Conservation (phyloP, 345 rosid genomes). For the Eucalyptus fibrosa region DNA sequence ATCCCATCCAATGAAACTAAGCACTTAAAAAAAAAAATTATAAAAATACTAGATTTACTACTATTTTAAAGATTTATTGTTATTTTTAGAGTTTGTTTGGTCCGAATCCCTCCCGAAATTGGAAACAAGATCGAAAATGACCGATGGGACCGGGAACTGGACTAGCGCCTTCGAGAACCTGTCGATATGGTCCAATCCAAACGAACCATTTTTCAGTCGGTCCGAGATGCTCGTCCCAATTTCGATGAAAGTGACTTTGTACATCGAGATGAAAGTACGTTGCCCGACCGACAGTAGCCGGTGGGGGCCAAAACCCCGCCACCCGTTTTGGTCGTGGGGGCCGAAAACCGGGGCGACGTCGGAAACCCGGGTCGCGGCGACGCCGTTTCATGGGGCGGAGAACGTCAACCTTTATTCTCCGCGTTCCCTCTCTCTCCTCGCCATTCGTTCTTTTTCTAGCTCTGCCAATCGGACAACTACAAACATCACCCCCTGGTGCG, state of each 20-base stretch:
- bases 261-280: neutral
- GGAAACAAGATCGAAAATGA: fast-evolving
- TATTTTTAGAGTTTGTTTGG: fast-evolving
- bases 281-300: neutral
- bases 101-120: fast-evolving
- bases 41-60: too few species aligned
- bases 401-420: neutral
- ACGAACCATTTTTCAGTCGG: too few species aligned
- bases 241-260: neutral
- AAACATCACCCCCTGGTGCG: neutral
- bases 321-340: neutral
- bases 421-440: neutral
- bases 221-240: too few species aligned
- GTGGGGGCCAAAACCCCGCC: neutral
- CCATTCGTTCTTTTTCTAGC: neutral
- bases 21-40: fast-evolving
- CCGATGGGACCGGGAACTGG: fast-evolving
- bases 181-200: too few species aligned
- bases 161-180: too few species aligned
- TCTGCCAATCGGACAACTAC: neutral
- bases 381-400: neutral
- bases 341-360: neutral
- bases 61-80: fast-evolving
- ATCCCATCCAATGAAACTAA: fast-evolving
- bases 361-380: neutral